Base-by-base conservation (phyloP, 768 basidiomycete species). In the Crassisporium funariophilum region DNA sequence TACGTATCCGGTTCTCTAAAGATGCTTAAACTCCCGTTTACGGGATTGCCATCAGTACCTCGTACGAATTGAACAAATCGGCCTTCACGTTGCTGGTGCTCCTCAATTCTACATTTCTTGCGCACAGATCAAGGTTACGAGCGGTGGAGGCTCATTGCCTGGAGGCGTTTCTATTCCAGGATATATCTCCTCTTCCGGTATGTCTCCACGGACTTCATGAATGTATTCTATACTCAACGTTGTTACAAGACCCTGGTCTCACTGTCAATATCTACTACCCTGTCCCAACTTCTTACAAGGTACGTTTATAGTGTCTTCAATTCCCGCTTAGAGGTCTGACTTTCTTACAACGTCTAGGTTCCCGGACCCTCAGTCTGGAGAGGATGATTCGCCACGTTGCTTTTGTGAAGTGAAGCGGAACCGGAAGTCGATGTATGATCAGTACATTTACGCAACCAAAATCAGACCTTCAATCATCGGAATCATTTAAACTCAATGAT, bases 81-180 rank as follows among this genome's bases (percentile, higher is more conserved):
- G 67, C 20, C 65, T 78, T 19, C 76, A 78, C 54, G 58, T 67
- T 12, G 65, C 61, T 42, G 72, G 69, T 37, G 67, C 70, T 23
- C 72, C 74, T 10, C 71, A 78, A 55, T 66, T 67, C 41, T 76
- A 69, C 55, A 65, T 76, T 44, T 69, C 72, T 12, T 77, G 76
- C 51, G 75, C 67, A 13, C 75, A 76, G 46, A 66, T 77, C 52
- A 67, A 64, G 34, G 54, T 77, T 41, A 68, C 66, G 1, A 65
- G 67, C 17, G 67, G 72, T 21, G 74, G 76, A 50, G 74, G 72
- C n/a, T 70, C 31, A 11, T 33, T 33, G 51, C 19, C 75, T 73
- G 4, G 43, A 61, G 4, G 75, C 70, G 75, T 76, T 42, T 58
- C 71, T 23, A 74, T 76, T 50, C 76, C 76, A 17, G 74, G 75